Conservation (phyloP, 352 stramenopile species). For the Paralagenidium karlingii region DNA sequence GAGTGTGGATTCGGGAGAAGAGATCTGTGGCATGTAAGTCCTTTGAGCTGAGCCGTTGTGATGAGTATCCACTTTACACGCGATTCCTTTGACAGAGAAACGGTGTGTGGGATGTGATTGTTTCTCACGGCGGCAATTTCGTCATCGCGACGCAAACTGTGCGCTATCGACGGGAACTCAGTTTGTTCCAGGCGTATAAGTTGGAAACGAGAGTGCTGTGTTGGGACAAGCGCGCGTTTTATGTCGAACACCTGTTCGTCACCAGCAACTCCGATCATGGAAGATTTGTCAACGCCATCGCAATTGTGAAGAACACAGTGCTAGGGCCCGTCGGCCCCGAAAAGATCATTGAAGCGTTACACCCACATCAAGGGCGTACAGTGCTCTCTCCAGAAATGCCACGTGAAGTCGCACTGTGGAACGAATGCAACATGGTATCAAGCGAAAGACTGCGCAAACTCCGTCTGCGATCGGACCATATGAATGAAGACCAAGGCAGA, state of each 20-base stretch:
- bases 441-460: too few relatives aligned
- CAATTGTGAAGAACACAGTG: slow-evolving; percentile 82
- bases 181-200: slow-evolving; percentile 47
- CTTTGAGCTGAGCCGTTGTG: background rate
- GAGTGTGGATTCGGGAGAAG: slow-evolving; percentile 71
- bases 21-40: slow-evolving; percentile 67
- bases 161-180: slow-evolving; percentile 70
- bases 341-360: background rate
- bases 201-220: slow-evolving; percentile 63
- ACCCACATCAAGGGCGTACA: too few relatives aligned
- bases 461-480: too few relatives aligned
- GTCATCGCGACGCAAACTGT: slow-evolving; percentile 71
- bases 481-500: too few relatives aligned
- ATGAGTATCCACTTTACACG: background rate
- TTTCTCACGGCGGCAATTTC: slow-evolving; percentile 42
- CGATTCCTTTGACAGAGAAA: slow-evolving; percentile 27
- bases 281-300: slow-evolving; percentile 73
- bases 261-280: slow-evolving; percentile 5
- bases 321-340: slow-evolving; percentile 40
- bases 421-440: too few relatives aligned
- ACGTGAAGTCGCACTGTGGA: too few relatives aligned
- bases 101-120: slow-evolving; percentile 58
- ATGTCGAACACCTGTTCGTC: slow-evolving; percentile 79
- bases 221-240: slow-evolving; percentile 76
- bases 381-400: too few relatives aligned